These are phyloP conservation scores for Boletus vinaceobasis DNA, from an alignment of 768 basidiomycete species.

Conservation along the genomic window DNA sequence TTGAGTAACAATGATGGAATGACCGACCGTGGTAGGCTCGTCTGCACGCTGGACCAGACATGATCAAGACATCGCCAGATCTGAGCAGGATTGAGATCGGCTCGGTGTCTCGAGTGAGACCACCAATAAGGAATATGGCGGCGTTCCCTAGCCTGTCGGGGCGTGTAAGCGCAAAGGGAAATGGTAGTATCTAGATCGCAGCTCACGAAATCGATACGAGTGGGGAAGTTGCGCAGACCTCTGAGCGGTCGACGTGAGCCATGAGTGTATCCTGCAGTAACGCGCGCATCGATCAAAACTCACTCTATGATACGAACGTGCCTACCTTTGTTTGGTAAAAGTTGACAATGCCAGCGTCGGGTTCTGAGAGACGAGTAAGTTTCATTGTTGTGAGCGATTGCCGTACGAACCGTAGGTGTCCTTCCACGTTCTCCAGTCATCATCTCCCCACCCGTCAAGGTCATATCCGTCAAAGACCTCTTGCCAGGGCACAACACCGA, in stretches of 20 bases:
- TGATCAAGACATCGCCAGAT: slow-evolving; percentile 88
- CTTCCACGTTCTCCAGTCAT: slow-evolving; percentile 72
- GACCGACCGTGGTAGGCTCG: slow-evolving; percentile 88
- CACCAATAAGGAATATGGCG: slow-evolving; percentile 87
- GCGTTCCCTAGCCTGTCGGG: slow-evolving; percentile 75
- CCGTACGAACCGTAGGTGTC: slow-evolving; percentile 67
- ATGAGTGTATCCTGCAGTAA: slow-evolving; percentile 75
- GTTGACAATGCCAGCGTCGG: slow-evolving; percentile 96
- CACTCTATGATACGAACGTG: background rate
- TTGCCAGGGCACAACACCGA: slow-evolving; percentile 66
- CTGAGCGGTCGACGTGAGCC: slow-evolving; percentile 97
- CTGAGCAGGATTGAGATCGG: slow-evolving; percentile 83
- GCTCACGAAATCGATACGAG: slow-evolving; percentile 91
- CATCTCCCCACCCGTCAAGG: slow-evolving; percentile 48
- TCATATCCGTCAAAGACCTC: slow-evolving; percentile 47
- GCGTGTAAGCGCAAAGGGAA: background rate
- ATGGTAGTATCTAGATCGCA: background rate
- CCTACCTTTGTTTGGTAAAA: slow-evolving; percentile 80
- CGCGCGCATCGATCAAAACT: background rate
- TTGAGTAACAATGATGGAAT: background rate
- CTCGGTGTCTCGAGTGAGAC: slow-evolving; percentile 67
- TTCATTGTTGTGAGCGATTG: background rate
- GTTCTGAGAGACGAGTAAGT: slow-evolving; percentile 47
- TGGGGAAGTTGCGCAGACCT: slow-evolving; percentile 88
- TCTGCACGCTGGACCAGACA: slow-evolving; percentile 85